These are phyloP conservation scores for Pyricularia pennisetigena DNA, from an alignment of 2,329 filamentous ascomycete genomes.

Conservation along the genomic window DNA sequence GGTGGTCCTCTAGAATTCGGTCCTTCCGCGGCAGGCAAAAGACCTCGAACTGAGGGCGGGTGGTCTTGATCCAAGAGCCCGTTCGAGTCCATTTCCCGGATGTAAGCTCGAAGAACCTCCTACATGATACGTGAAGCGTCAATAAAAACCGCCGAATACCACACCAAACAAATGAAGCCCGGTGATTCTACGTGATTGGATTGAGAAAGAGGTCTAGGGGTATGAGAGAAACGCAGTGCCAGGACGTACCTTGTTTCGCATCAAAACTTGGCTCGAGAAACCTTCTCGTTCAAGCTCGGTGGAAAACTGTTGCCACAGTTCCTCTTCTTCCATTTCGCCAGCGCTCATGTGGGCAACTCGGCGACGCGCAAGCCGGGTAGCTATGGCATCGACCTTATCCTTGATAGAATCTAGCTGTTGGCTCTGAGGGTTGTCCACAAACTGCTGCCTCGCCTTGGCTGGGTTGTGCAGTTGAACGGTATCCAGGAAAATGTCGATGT, in stretches of 20 bases:
- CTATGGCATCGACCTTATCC: constrained; percentile 50
- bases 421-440: constrained; percentile 8
- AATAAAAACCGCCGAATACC: not conserved
- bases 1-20: constrained; percentile 13
- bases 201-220: not conserved
- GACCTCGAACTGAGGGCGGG: constrained; percentile 40
- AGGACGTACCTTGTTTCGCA: constrained; percentile 43
- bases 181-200: not conserved
- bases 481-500: constrained; percentile 46
- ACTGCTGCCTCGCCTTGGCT: constrained; percentile 21
- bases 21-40: constrained; percentile 33
- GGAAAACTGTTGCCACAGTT: constrained; percentile 48
- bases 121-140: constrained; percentile 15
- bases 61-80: constrained; percentile 29
- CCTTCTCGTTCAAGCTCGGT: constrained; percentile 48
- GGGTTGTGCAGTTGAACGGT: constrained; percentile 43
- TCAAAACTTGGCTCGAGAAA: constrained; percentile 43
- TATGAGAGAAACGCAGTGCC: not conserved
- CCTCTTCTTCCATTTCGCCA: constrained; percentile 25
- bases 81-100: constrained; percentile 46
- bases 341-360: not conserved
- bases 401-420: constrained; percentile 43
- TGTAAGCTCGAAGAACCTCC: constrained; percentile 51
- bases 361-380: constrained; percentile 34
- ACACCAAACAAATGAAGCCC: not conserved